Evolutionary conservation across 192 early-diverging fungal species (phyloP).

Genomic region (Endogone sp.): DNA sequence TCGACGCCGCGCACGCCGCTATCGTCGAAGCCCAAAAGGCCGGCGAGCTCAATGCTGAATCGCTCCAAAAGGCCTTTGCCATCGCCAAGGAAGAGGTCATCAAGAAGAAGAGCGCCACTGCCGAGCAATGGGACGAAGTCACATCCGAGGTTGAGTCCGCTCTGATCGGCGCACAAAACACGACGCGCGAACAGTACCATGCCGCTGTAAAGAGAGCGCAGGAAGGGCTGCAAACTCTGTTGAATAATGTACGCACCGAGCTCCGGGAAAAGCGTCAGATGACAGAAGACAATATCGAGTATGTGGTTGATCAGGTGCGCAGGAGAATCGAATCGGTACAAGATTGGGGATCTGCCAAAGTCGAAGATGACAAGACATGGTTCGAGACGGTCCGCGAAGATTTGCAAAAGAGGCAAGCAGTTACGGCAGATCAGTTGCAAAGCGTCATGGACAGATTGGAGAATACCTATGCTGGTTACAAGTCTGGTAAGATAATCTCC

Average conservation of each 20-base stretch:
- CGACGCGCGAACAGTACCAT: not conserved
- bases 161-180: not conserved
- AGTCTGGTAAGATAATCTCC: not conserved
- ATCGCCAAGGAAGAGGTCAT: constrained; percentile 7
- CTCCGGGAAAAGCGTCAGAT: not conserved
- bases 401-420: constrained; percentile 3
- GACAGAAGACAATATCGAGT: constrained; percentile 10
- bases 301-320: constrained; percentile 2
- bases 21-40: constrained; percentile 16
- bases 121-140: constrained; percentile 21
- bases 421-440: constrained; percentile 9
- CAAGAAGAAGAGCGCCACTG: constrained; percentile 20
- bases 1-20: constrained; percentile 9
- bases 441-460: not conserved
- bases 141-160: constrained; percentile 7
- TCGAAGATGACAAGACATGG: constrained; percentile 6
- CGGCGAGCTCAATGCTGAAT: constrained; percentile 15
- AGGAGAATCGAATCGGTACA: constrained; percentile 1
- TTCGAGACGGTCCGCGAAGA: constrained; percentile 2
- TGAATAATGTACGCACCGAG: constrained; percentile 1
- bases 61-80: constrained; percentile 18
- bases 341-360: constrained; percentile 10
- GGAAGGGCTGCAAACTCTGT: not conserved
- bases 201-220: too few species aligned
- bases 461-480: constrained; percentile 4